Evolutionary conservation across 352 stramenopile species (phyloP).

Genomic region (Phytophthora macrochlamydospora): DNA sequence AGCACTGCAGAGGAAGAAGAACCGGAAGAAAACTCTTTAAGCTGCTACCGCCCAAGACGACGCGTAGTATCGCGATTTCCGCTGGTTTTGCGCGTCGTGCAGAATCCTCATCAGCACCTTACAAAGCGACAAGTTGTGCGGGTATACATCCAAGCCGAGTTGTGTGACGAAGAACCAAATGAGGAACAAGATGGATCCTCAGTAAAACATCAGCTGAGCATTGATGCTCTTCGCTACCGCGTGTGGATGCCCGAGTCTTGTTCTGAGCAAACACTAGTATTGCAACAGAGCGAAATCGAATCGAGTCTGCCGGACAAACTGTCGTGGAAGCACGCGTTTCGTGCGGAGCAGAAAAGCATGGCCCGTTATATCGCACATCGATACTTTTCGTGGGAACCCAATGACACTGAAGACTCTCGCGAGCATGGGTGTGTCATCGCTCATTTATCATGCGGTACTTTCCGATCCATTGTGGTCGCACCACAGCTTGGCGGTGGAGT

Average conservation of each 20-base stretch:
- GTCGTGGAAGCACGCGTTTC: slow-evolving; percentile 42
- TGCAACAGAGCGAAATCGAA: slow-evolving; percentile 62
- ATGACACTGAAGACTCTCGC: slow-evolving; percentile 1
- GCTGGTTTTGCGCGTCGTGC: slow-evolving; percentile 39
- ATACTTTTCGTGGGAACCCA: slow-evolving; percentile 47
- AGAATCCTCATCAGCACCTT: slow-evolving; percentile 45
- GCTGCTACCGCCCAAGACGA: slow-evolving; percentile 24
- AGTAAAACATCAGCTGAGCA: not conserved
- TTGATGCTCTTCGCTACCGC: slow-evolving; percentile 37
- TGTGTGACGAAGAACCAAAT: slow-evolving; percentile 17
- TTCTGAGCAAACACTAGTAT: slow-evolving; percentile 48
- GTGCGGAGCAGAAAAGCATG: slow-evolving; percentile 13
- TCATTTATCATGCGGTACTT: slow-evolving; percentile 36
- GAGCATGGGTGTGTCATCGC: slow-evolving; percentile 32
- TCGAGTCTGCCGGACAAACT: slow-evolving; percentile 38
- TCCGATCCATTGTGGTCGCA: slow-evolving; percentile 22
- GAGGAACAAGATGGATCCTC: not conserved
- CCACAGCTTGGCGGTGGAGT: not conserved
- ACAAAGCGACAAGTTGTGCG: slow-evolving; percentile 44
- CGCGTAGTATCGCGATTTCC: slow-evolving; percentile 50
- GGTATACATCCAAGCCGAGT: slow-evolving; percentile 65
- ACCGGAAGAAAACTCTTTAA: not conserved
- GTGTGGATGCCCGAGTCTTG: slow-evolving; percentile 58
- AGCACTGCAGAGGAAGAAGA: slow-evolving; percentile 2
- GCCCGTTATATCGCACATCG: slow-evolving; percentile 32